These are phyloP conservation scores for Nepenthes gracilis DNA, from an alignment of 148 eudicot genomes.

Conservation along the genomic window DNA sequence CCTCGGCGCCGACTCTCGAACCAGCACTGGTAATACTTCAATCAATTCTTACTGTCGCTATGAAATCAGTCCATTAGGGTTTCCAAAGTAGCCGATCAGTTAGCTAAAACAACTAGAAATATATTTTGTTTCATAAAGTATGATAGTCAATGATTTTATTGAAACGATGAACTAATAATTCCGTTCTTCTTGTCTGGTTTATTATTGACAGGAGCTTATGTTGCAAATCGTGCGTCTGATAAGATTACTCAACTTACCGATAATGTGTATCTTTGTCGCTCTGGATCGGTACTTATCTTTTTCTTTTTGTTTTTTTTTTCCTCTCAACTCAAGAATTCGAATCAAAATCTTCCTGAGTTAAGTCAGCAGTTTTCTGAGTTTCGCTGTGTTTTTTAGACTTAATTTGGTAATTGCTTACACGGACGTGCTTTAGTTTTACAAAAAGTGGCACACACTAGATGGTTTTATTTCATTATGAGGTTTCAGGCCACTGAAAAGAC, in stretches of 20 bases:
- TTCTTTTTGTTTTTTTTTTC: not conserved
- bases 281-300: conserved; percentile 76
- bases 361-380: not conserved
- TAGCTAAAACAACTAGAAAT: too few species aligned
- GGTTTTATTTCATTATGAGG: too few species aligned
- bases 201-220: conserved; percentile 58
- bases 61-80: not conserved
- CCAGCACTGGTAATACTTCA: conserved; percentile 77
- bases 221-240: conserved; percentile 99
- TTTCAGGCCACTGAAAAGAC: too few species aligned
- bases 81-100: too few species aligned
- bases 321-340: not conserved
- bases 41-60: not conserved
- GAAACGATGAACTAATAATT: not conserved
- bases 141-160: not conserved
- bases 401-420: too few species aligned
- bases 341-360: not conserved
- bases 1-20: conserved; percentile 96
- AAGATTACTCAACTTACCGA: conserved; percentile 93
- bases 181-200: not conserved
- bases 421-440: too few species aligned
- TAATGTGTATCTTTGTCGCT: conserved; percentile 89
- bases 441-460: too few species aligned
- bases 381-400: too few species aligned
- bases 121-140: too few species aligned